Evolutionary conservation across 208 protist genomes (phyloP).

Genomic region (Spongospora subterranea): DNA sequence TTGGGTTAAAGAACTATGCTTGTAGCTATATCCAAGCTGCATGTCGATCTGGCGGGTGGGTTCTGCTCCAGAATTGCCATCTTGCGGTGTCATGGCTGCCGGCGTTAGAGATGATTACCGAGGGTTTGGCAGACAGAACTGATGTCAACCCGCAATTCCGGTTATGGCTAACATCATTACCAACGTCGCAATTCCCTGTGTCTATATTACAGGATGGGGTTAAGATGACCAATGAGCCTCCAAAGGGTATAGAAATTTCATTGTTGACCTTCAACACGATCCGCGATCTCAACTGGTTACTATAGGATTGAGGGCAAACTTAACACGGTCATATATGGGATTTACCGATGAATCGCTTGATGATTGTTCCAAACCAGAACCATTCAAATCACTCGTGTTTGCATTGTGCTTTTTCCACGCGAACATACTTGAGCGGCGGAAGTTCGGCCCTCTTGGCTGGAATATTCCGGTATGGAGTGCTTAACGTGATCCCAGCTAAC

Average conservation of each 20-base stretch:
- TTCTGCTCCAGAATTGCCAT: slow-evolving; percentile 95
- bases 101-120: slow-evolving; percentile 91
- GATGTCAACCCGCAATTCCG: slow-evolving; percentile 92
- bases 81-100: slow-evolving; percentile 96
- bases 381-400: slow-evolving; percentile 87
- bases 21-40: slow-evolving; percentile 74
- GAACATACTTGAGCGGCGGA: slow-evolving; percentile 93
- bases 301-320: slow-evolving; percentile 88
- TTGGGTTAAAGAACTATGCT: slow-evolving; percentile 79
- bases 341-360: slow-evolving; percentile 68
- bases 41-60: slow-evolving; percentile 90
- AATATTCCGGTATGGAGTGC: slow-evolving; percentile 84
- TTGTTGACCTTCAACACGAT: background rate
- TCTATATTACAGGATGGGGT: slow-evolving; percentile 96
- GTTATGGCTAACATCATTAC: slow-evolving; percentile 98
- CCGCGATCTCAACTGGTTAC: background rate
- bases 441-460: slow-evolving; percentile 98
- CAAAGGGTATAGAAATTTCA: slow-evolving; percentile 73
- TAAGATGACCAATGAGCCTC: slow-evolving; percentile 99
- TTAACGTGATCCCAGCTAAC: background rate
- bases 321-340: slow-evolving; percentile 85
- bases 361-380: slow-evolving; percentile 60
- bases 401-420: slow-evolving; percentile 96
- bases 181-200: slow-evolving; percentile 92
- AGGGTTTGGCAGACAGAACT: slow-evolving; percentile 80